Conservation (phyloP, 805 yeast species). For the Candida palmyrensis region DNA sequence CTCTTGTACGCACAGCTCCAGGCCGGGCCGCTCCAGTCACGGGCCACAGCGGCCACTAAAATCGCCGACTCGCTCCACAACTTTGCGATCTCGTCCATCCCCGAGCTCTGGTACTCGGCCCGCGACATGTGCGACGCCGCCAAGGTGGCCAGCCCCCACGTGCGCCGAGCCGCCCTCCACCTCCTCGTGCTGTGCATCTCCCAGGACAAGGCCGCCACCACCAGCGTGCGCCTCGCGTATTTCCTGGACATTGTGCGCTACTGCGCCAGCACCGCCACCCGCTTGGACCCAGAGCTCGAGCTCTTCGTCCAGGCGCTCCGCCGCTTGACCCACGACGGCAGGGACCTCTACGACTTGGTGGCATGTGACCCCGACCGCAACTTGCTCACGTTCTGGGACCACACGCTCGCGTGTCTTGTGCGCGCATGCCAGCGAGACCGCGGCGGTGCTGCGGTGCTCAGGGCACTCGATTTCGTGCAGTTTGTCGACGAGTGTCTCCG, state of each 20-base stretch:
- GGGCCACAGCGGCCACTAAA: slow-evolving; percentile 48
- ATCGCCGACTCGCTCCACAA: slow-evolving; percentile 48
- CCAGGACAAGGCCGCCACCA: slow-evolving; percentile 45
- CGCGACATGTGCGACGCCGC: slow-evolving; percentile 43
- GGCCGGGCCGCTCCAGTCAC: slow-evolving; percentile 26
- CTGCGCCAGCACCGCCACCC: slow-evolving; percentile 28
- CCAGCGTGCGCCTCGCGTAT: slow-evolving; percentile 47
- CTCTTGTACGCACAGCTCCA: slow-evolving; percentile 33
- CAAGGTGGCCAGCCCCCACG: slow-evolving; percentile 25
- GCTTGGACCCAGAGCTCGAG: slow-evolving; percentile 47
- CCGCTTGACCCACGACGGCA: slow-evolving; percentile 47
- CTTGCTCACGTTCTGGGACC: slow-evolving; percentile 9
- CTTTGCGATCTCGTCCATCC: slow-evolving; percentile 52
- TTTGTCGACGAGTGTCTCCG: slow-evolving; percentile 43
- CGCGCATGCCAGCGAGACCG: neutral
- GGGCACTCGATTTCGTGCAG: too few species aligned
- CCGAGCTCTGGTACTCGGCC: slow-evolving; percentile 74
- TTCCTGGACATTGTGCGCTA: slow-evolving; percentile 52
- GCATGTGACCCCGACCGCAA: slow-evolving; percentile 32
- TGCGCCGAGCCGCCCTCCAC: slow-evolving; percentile 43
- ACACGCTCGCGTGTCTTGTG: neutral
- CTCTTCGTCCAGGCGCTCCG: slow-evolving; percentile 44
- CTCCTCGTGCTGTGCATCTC: slow-evolving; percentile 53
- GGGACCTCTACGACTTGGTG: slow-evolving; percentile 47
- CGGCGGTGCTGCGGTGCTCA: neutral